These are phyloP conservation scores for Aphanomyces stellatus DNA, from an alignment of 352 stramenopile genomes.

Conservation along the genomic window DNA sequence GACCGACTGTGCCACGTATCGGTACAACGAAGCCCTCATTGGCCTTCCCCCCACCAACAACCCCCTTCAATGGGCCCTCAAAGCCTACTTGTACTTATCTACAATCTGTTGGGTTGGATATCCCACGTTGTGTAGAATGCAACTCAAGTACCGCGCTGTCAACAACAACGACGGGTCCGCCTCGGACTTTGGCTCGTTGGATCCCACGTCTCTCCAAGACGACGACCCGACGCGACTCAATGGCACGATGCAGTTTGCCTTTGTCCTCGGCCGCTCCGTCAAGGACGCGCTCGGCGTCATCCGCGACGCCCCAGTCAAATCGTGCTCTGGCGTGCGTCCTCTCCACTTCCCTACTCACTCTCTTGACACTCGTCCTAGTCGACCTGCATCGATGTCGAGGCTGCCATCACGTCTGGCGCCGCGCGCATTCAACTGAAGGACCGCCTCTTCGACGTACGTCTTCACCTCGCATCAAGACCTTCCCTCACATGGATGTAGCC, in stretches of 20 bases:
- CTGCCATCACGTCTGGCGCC: background rate
- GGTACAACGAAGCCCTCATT: background rate
- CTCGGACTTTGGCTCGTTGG: slow-evolving; percentile 3
- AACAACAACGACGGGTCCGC: slow-evolving; percentile 12
- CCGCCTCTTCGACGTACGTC: slow-evolving; percentile 6
- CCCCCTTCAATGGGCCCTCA: slow-evolving; percentile 13
- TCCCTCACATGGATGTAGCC: background rate
- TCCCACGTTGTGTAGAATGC: background rate
- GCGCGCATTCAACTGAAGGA: background rate
- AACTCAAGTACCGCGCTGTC: slow-evolving; percentile 6
- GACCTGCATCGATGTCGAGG: background rate
- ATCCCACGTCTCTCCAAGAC: background rate
- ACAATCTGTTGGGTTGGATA: background rate
- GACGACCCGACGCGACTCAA: background rate
- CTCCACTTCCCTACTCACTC: too few species aligned
- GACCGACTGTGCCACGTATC: background rate
- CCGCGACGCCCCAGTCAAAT: background rate
- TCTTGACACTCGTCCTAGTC: too few species aligned
- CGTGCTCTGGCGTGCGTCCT: background rate
- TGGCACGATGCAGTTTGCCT: background rate
- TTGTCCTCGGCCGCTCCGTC: background rate
- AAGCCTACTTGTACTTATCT: slow-evolving; percentile 1
- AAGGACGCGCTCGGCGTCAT: background rate
- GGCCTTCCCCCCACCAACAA: slow-evolving; percentile 2
- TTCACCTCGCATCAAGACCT: background rate